Base-by-base conservation (phyloP, 2,329 filamentous ascomycete species). In the Fusarium sp. region DNA sequence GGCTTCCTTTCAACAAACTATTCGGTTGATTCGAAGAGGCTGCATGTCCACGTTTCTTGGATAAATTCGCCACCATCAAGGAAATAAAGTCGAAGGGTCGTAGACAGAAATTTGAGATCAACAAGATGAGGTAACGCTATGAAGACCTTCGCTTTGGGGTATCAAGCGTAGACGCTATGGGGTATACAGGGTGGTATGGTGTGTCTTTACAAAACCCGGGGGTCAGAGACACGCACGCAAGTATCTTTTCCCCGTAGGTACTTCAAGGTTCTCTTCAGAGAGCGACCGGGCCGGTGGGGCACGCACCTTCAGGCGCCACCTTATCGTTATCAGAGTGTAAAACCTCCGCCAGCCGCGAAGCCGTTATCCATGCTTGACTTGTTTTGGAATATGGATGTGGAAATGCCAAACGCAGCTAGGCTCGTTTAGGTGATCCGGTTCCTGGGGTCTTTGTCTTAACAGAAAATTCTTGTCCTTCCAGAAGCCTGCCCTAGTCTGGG, bases 161-260 rank as follows among this genome's bases (percentile, higher is more conserved):
- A 37, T 37, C 34, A n/a, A 37, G 10, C 34, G 16, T 37, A 37
- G 34, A 37, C 34, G 34, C 34, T 37, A 37, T 10, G 45, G 25
- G 49, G 37, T 59, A 37, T n/a, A 37, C 19, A 42, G 31, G 58
- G 58, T 60, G 64, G 31, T 51, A 58, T 66, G 74, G 75, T 61
- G 75, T 76, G 74, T 56, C 64, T 61, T 46, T 77, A 77, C 67
- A 23, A 74, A 74, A 72, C 65, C 74, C 55, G 69, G 69, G 74
- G 71, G 64, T 61, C 62, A 74, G 62, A 63, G 30, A 51, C 51
- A 41, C 53, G 21, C 46, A 44, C 37, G 23, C 23, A 76, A 61
- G 74, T 77, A 77, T 70, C 74, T 73, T 67, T 69, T 74, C 74
- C 67, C 76, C 75, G 69, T 72, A 77, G 69, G 72, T 77, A 77